Base-by-base conservation (phyloP, 1,284 basidiomycete genomes). In the Porodaedalea pini region DNA sequence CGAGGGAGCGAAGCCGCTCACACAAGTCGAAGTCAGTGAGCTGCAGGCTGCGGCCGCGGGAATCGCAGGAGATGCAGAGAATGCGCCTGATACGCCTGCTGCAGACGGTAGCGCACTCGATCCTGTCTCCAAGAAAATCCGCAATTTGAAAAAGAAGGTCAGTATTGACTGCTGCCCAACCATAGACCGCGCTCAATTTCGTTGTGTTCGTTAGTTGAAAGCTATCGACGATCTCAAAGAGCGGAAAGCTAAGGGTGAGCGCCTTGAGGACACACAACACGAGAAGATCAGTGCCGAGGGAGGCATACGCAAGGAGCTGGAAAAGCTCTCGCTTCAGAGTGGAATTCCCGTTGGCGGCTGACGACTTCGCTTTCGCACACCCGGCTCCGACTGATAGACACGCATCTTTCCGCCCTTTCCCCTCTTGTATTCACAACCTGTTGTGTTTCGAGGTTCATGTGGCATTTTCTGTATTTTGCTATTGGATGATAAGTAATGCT, bases 151-250 rank as follows among this genome's bases (percentile, higher is more conserved):
- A 68, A 98, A 98, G 81, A 96, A 97, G 86, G 90, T 92, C 58
- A 63, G 78, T 71, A 55, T 49, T 8, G 51, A 48, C 62, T 39
- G 43, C 43, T 40, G 31, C n/a, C 29, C 55, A 19, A 23, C 23
- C 4, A 37, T 31, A 40, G 13, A 19, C 27, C 37, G 13, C 23
- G 51, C 50, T 68, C 43, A 58, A 21, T n/a, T n/a, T 27, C 23
- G 23, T 37, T 57, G 32, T 32, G 15, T 15, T 55, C 19, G 61
- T 55, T 63, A 96, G 91, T 80, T 97, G 66, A 96, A 96, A 72
- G 94, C 93, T 11, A 97, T 97, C 64, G 92, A 96, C 34, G 94
- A 98, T 67, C 81, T 98, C 55, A 97, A 97, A 77, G 89, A 92
- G 66, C 92, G 93, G 73, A 80, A 84, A 25, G 86, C 82, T 66